phyloP scores from a whole-genome alignment of 768 basidiomycete species.

The Mycena crocata region DNA sequence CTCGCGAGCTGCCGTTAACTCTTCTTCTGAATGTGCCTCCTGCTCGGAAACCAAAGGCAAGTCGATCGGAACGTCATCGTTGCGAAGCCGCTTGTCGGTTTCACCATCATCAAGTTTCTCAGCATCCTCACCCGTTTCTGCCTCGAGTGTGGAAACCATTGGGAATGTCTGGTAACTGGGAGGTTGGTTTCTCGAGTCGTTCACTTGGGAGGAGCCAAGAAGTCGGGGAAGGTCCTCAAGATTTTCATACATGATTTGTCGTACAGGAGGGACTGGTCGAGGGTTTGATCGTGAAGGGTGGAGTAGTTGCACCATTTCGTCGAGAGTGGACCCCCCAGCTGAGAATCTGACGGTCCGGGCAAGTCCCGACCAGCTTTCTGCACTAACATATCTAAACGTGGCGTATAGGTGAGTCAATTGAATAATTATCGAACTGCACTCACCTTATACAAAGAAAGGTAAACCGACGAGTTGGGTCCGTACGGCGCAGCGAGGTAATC shows the following conservation, averaged over 20 bases:
- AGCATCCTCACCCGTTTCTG: slow-evolving; percentile 21
- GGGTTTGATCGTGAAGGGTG: not conserved
- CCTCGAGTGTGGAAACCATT: slow-evolving; percentile 32
- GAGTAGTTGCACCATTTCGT: slow-evolving; percentile 39
- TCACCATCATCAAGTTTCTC: slow-evolving; percentile 11
- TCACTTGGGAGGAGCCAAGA: slow-evolving; percentile 27
- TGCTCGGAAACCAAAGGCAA: slow-evolving; percentile 28
- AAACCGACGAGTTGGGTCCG: slow-evolving; percentile 13
- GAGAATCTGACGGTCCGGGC: slow-evolving; percentile 41
- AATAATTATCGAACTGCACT: not conserved
- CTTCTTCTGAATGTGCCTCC: slow-evolving; percentile 40
- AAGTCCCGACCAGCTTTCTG: slow-evolving; percentile 34
- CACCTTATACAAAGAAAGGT: slow-evolving; percentile 6
- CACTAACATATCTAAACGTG: slow-evolving; percentile 23
- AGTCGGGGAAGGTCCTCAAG: slow-evolving; percentile 45
- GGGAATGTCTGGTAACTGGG: not conserved
- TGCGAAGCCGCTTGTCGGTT: slow-evolving; percentile 10
- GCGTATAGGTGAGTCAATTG: not conserved
- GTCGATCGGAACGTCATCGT: slow-evolving; percentile 17
- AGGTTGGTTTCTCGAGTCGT: not conserved
- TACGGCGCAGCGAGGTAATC: slow-evolving; percentile 13
- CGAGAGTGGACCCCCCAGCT: slow-evolving; percentile 28
- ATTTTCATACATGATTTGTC: slow-evolving; percentile 44
- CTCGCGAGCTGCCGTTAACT: slow-evolving; percentile 37
- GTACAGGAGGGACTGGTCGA: slow-evolving; percentile 32